These are phyloP conservation scores for Syzygium oleosum DNA, from an alignment of 345 rosid species.

Conservation along the genomic window DNA sequence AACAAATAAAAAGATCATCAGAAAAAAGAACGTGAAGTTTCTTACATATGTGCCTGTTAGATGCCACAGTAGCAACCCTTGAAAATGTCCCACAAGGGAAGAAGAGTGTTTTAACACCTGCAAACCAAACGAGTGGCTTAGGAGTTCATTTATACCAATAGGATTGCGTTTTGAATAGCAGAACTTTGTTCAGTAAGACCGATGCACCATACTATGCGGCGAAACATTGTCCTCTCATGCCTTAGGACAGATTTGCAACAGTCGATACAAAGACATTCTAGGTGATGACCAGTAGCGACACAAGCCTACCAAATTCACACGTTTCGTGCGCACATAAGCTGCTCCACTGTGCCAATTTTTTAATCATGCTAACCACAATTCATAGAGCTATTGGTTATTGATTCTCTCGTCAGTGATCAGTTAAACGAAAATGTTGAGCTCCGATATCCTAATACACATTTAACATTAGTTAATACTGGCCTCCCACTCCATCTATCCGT, in stretches of 20 bases:
- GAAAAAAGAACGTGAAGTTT: background rate
- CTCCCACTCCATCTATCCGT: background rate
- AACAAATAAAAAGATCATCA: background rate
- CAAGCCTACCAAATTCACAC: background rate
- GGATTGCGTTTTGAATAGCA: background rate
- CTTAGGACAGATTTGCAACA: background rate
- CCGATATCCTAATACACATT: background rate
- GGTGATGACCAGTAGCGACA: background rate
- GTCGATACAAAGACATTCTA: background rate
- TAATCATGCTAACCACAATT: background rate
- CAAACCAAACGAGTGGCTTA: background rate
- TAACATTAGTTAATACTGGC: background rate
- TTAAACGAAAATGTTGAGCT: background rate
- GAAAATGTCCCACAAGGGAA: conserved; percentile 89
- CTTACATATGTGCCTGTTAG: conserved; percentile 76
- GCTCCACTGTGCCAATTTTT: background rate
- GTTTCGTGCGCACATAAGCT: background rate
- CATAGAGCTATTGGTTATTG: background rate
- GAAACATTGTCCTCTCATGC: background rate
- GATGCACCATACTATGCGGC: background rate
- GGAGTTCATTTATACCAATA: background rate
- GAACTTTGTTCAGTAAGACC: background rate
- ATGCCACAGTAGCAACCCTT: conserved; percentile 70
- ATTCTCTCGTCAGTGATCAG: background rate
- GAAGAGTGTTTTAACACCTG: conserved; percentile 74